Evolutionary conservation across 192 early-diverging fungal species (phyloP).

Genomic region (Rhizophagus prolifer): DNA sequence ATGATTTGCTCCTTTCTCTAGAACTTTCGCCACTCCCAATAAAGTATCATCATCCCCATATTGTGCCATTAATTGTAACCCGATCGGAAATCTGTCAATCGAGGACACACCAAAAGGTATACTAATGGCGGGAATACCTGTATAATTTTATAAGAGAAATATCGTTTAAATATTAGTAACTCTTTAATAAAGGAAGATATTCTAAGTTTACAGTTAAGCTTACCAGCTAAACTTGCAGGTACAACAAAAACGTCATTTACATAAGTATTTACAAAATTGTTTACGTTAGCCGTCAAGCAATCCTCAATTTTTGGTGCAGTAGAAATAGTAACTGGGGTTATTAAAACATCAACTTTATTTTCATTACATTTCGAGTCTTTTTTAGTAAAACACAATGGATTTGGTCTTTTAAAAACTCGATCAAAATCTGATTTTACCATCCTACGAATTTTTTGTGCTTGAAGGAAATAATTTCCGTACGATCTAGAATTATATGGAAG

Average conservation of each 20-base stretch:
- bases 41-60: conserved; percentile 76
- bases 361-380: background rate
- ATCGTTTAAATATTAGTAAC: background rate
- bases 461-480: conserved; percentile 68
- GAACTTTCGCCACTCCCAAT: conserved; percentile 47
- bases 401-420: conserved; percentile 61
- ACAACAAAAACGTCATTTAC: conserved; percentile 90
- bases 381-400: conserved; percentile 47
- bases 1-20: conserved; percentile 30
- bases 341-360: conserved; percentile 63
- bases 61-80: conserved; percentile 83
- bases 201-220: conserved; percentile 54
- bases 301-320: conserved; percentile 62
- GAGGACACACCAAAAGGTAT: conserved; percentile 53
- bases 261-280: conserved; percentile 57
- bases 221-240: conserved; percentile 82
- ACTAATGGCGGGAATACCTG: conserved; percentile 62
- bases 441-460: conserved; percentile 81
- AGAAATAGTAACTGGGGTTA: conserved; percentile 79
- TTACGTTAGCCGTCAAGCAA: conserved; percentile 1
- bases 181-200: conserved; percentile 14
- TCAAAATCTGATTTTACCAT: conserved; percentile 81
- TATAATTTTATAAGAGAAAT: background rate
- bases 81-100: conserved; percentile 64
- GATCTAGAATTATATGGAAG: conserved; percentile 45